Evolutionary conservation across 257 asterid species (phyloP).

Genomic region (Verbena officinalis): DNA sequence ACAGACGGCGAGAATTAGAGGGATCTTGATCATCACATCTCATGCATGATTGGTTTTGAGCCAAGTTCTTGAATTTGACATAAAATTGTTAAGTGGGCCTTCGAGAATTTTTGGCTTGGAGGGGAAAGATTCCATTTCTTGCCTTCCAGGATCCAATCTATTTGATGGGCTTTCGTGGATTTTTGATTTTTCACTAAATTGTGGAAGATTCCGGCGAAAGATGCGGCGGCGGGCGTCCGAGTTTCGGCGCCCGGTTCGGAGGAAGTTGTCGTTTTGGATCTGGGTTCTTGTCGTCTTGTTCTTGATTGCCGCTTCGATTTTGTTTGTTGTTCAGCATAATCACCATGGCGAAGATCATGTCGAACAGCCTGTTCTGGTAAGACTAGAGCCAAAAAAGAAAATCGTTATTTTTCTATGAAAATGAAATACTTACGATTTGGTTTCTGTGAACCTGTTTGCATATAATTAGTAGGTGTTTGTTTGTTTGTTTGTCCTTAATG

Average conservation of each 20-base stretch:
- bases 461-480: background rate
- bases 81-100: conserved; percentile 28
- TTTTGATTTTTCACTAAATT: conserved; percentile 37
- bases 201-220: conserved; percentile 41
- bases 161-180: conserved; percentile 27
- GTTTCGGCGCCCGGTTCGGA: conserved; percentile 72
- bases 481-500: background rate
- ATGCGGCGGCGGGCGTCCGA: conserved; percentile 86
- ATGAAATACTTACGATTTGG: background rate
- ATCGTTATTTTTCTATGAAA: background rate
- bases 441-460: background rate
- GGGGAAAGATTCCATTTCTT: conserved; percentile 16
- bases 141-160: conserved; percentile 31
- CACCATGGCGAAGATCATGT: conserved; percentile 51
- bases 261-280: conserved; percentile 67
- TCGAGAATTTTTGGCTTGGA: conserved; percentile 25
- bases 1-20: background rate
- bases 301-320: conserved; percentile 48
- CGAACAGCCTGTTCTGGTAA: conserved; percentile 55
- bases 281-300: conserved; percentile 55
- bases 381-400: background rate
- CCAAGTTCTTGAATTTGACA: conserved; percentile 25
- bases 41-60: conserved; percentile 23
- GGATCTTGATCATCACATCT: conserved; percentile 17
- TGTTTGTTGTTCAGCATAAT: conserved; percentile 63